Percentiles rank a stretch among this genome's conserved stretches.
Conservation (phyloP, 2,329 filamentous ascomycete genomes). For the Sclerotinia glacialis region DNA sequence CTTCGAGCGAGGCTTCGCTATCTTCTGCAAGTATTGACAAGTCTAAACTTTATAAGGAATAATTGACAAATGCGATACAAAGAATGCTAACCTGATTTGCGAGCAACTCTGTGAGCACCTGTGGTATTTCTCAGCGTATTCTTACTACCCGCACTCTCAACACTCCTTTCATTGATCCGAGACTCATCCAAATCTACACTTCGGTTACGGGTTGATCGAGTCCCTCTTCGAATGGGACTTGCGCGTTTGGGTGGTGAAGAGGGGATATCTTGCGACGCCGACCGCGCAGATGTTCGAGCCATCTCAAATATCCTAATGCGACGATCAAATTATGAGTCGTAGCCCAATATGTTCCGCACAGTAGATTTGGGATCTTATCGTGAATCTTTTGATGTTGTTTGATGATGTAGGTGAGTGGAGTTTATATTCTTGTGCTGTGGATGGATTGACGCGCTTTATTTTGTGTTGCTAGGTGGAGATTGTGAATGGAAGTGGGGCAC, state of each 20-base stretch:
- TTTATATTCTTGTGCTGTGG: constrained; percentile 3
- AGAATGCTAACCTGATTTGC: constrained; percentile 25
- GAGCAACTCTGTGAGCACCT: constrained; percentile 15
- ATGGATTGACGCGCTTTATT: constrained; percentile 5
- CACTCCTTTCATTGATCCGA: constrained; percentile 30
- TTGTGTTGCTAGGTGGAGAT: constrained; percentile 2
- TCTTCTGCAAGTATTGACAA: constrained; percentile 36
- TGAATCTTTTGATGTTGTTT: neutral
- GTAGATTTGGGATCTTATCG: neutral
- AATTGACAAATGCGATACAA: neutral
- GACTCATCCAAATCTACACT: constrained; percentile 40
- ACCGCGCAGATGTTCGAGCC: neutral
- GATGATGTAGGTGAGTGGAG: neutral
- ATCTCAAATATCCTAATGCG: constrained; percentile 4
- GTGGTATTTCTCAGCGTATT: constrained; percentile 17
- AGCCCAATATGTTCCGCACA: neutral
- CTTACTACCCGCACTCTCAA: constrained; percentile 31
- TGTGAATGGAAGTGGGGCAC: neutral
- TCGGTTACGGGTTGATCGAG: constrained; percentile 41
- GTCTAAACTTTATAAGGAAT: constrained; percentile 29
- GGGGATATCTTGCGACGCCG: constrained; percentile 27
- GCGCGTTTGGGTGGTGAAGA: constrained; percentile 35
- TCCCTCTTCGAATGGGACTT: constrained; percentile 28
- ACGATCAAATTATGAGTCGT: neutral
- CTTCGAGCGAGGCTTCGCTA: constrained; percentile 2